phyloP scores from a whole-genome alignment of 371 early-diverging fungal genomes.

The Mortierella sp. region DNA sequence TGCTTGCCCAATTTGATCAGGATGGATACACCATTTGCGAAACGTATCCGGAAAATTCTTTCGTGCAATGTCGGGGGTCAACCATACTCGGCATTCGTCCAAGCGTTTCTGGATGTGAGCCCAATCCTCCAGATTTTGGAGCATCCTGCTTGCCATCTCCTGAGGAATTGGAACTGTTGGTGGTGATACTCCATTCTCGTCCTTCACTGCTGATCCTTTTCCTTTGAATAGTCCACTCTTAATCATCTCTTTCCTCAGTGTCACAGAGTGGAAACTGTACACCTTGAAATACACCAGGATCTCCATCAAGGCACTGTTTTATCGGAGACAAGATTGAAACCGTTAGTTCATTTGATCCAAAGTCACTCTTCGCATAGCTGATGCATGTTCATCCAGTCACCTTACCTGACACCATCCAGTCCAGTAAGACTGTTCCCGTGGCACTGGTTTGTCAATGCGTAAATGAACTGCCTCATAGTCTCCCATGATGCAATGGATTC shows the following conservation, averaged over 20 bases:
- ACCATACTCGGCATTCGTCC: constrained; percentile 35
- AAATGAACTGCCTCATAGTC: constrained; percentile 50
- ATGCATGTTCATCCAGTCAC: not conserved
- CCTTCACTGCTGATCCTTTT: constrained; percentile 3
- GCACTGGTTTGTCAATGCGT: constrained; percentile 41
- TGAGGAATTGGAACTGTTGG: constrained; percentile 27
- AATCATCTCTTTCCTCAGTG: constrained; percentile 37
- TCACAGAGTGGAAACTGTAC: constrained; percentile 26
- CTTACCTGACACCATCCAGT: constrained; percentile 48
- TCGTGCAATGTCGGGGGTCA: constrained; percentile 36
- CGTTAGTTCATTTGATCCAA: too few species aligned
- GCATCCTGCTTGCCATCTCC: constrained; percentile 28
- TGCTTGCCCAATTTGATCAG: constrained; percentile 29
- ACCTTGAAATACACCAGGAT: constrained; percentile 45
- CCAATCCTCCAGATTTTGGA: constrained; percentile 45
- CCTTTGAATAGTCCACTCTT: constrained; percentile 40
- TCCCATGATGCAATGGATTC: constrained; percentile 46
- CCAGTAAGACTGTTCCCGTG: constrained; percentile 34
- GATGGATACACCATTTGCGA: constrained; percentile 41
- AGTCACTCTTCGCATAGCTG: too few species aligned
- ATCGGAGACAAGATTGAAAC: not conserved
- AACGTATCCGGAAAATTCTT: constrained; percentile 39
- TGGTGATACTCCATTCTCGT: constrained; percentile 11
- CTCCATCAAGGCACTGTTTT: constrained; percentile 44
- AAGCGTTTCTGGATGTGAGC: constrained; percentile 44